Conservation (phyloP, 2,329 filamentous ascomycete genomes). For the Decorospora gaudefroyi region DNA sequence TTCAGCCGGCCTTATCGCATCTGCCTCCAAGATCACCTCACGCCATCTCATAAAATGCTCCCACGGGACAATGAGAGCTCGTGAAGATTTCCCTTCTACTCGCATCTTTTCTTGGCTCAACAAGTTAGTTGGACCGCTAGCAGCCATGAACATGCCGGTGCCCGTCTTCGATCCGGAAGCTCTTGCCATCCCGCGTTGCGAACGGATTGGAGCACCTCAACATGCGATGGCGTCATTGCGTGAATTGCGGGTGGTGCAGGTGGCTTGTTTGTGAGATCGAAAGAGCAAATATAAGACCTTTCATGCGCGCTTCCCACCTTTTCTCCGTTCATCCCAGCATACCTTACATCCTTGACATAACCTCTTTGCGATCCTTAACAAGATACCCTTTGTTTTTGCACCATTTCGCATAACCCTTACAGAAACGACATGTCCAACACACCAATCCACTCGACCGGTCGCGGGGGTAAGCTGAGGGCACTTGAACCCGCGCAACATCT, state of each 20-base stretch:
- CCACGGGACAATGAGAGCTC: slow-evolving; percentile 17
- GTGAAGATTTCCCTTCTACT: slow-evolving; percentile 20
- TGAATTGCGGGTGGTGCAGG: slow-evolving; percentile 3
- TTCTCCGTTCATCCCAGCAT: slow-evolving; percentile 7
- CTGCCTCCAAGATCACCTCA: slow-evolving; percentile 40
- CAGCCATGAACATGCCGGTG: slow-evolving; percentile 20
- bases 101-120: slow-evolving; percentile 26
- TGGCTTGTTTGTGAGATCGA: slow-evolving; percentile 24
- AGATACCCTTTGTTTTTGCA: slow-evolving; percentile 17
- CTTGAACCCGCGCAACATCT: not conserved
- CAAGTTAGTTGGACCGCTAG: slow-evolving; percentile 22
- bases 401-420: not conserved
- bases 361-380: slow-evolving; percentile 6
- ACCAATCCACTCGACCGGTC: slow-evolving; percentile 60
- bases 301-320: slow-evolving; percentile 14
- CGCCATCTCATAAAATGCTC: slow-evolving; percentile 32
- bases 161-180: slow-evolving; percentile 19
- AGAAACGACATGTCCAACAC: slow-evolving; percentile 34
- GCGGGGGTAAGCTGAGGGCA: slow-evolving; percentile 55
- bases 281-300: slow-evolving; percentile 43
- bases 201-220: slow-evolving; percentile 16
- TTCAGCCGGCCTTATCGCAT: slow-evolving; percentile 33
- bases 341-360: slow-evolving; percentile 16
- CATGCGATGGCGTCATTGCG: slow-evolving; percentile 37
- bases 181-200: slow-evolving; percentile 37